These are phyloP conservation scores for Xylaria sp. DNA, from an alignment of 495 filamentous ascomycete genomes.

Conservation along the genomic window DNA sequence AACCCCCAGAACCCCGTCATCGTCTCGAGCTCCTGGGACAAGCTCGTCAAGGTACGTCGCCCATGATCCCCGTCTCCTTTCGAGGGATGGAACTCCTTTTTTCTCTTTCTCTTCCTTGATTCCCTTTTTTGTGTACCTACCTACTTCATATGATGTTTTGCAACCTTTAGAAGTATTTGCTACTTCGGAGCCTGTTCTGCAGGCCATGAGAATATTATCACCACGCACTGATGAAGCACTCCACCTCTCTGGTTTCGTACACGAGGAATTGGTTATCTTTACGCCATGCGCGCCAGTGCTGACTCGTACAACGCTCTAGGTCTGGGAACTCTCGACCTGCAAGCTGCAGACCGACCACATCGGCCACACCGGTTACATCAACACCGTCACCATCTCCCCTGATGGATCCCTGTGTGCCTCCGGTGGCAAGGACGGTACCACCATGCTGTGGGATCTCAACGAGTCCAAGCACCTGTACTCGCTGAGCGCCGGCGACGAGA, in stretches of 20 bases:
- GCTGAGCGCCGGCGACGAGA: conserved; percentile 98
- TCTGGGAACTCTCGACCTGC: conserved; percentile 99
- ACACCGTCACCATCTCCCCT: conserved; percentile 99
- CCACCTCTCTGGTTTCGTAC: conserved; percentile 34
- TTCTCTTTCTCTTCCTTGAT: background rate
- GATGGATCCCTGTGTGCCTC: conserved; percentile 99
- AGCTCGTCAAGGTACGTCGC: conserved; percentile 95
- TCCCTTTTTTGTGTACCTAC: background rate
- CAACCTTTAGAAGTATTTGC: conserved; percentile 94
- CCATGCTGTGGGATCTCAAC: conserved; percentile 99
- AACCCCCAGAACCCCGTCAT: conserved; percentile 99
- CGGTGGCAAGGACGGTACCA: conserved; percentile 99
- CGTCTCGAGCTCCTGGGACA: conserved; percentile 98
- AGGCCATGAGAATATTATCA: conserved; percentile 97
- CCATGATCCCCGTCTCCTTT: no score
- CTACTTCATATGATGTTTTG: conserved; percentile 81
- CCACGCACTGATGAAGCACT: conserved; percentile 79
- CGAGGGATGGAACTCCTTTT: background rate
- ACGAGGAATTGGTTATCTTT: conserved; percentile 9
- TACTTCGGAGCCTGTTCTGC: conserved; percentile 95
- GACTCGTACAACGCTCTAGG: conserved; percentile 58
- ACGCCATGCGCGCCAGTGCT: conserved; percentile 21
- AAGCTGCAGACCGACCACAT: conserved; percentile 99
- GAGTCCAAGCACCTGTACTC: conserved; percentile 99
- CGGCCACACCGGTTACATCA: conserved; percentile 99